A percentile compares a stretch with the other conserved stretches of the same genome.
These are phyloP conservation scores for Alliaria petiolata DNA, from an alignment of 345 rosid genomes.

Conservation along the genomic window DNA sequence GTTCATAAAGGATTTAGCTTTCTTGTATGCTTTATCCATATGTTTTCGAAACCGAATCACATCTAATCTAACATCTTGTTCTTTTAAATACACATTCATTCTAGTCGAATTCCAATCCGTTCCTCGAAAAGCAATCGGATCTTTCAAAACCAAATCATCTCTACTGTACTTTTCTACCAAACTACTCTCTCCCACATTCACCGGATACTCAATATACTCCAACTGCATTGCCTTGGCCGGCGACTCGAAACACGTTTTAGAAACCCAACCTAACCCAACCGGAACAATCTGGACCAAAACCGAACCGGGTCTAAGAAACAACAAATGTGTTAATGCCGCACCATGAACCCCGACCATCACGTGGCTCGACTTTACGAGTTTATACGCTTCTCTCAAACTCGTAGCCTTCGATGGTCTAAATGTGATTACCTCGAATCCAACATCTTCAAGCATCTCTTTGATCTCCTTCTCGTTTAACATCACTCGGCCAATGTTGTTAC, in stretches of 20 bases:
- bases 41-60: constrained; percentile 40
- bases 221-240: constrained; percentile 45
- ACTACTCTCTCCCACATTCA: constrained; percentile 45
- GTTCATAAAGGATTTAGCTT: constrained; percentile 44
- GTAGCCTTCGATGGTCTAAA: constrained; percentile 33
- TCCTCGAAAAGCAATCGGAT: constrained; percentile 38
- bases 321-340: constrained; percentile 50
- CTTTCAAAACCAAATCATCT: constrained; percentile 40
- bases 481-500: constrained; percentile 25
- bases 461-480: constrained; percentile 35
- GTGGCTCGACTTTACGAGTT: constrained; percentile 45
- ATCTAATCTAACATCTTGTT: constrained; percentile 51
- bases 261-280: constrained; percentile 41
- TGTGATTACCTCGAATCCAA: constrained; percentile 48
- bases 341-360: constrained; percentile 62
- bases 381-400: constrained; percentile 34
- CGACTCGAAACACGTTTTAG: constrained; percentile 36
- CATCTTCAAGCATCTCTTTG: constrained; percentile 19
- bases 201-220: constrained; percentile 41
- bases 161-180: constrained; percentile 42
- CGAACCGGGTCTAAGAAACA: constrained; percentile 51
- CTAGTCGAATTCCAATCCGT: constrained; percentile 33
- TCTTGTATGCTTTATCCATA: constrained; percentile 35
- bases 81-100: constrained; percentile 58
- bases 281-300: constrained; percentile 57